phyloP scores from a whole-genome alignment of 2,329 filamentous ascomycete species.

The Phialophora tarda region DNA sequence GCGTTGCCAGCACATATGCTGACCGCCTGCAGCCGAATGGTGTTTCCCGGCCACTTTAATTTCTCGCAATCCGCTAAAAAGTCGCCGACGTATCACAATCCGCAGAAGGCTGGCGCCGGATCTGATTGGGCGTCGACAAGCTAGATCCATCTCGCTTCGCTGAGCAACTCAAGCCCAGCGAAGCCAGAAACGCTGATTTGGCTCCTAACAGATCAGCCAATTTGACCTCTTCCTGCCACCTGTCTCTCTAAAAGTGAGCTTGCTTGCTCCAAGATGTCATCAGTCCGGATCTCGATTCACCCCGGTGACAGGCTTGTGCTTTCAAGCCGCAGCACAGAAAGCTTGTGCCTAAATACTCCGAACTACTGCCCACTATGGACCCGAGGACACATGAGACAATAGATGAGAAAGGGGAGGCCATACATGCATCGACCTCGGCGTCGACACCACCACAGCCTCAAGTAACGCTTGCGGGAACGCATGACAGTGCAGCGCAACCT shows the following conservation, averaged over 20 bases:
- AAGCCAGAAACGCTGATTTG: background rate
- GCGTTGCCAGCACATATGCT: too few species aligned
- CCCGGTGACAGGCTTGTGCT: background rate
- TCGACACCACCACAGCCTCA: background rate
- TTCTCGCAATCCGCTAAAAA: background rate
- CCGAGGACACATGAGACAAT: background rate
- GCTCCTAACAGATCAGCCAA: background rate
- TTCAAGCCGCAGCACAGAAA: background rate
- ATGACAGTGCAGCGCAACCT: constrained; percentile 2
- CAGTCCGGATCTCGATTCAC: constrained; percentile 3
- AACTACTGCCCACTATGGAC: background rate
- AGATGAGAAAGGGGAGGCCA: constrained; percentile 11
- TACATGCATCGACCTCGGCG: background rate
- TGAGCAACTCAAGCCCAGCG: constrained; percentile 1
- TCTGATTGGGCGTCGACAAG: background rate
- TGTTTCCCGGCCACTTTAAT: background rate
- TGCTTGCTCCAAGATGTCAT: constrained; percentile 3
- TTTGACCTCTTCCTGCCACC: constrained; percentile 8
- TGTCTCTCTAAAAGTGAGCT: background rate
- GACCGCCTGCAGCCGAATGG: too few species aligned
- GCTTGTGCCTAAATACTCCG: background rate
- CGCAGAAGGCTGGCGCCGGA: too few species aligned
- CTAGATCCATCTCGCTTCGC: background rate
- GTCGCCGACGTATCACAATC: background rate
- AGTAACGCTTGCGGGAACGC: constrained; percentile 2